Evolutionary conservation across 2,329 filamentous ascomycete species (phyloP).

Genomic region (Pleurostoma richardsiae): DNA sequence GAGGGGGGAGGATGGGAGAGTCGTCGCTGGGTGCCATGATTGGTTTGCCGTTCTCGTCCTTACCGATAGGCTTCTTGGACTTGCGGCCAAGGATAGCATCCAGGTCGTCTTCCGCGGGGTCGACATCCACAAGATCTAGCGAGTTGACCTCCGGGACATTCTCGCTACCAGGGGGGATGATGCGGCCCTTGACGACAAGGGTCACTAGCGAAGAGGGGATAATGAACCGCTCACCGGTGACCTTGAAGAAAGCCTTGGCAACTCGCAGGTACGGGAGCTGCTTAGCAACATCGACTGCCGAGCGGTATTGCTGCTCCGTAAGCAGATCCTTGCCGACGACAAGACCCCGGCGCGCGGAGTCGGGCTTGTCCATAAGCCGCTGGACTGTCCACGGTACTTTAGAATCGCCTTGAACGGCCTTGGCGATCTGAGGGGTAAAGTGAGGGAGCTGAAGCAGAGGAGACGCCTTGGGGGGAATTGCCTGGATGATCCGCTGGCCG

Average conservation of each 20-base stretch:
- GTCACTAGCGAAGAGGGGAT: conserved; percentile 90
- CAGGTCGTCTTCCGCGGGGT: conserved; percentile 88
- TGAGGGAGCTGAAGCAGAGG: conserved; percentile 89
- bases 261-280: conserved; percentile 82
- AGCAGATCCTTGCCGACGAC: conserved; percentile 68
- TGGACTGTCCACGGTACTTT: conserved; percentile 76
- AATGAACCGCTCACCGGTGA: conserved; percentile 87
- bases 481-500: conserved; percentile 86
- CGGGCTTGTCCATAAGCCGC: conserved; percentile 81
- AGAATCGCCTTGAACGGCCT: conserved; percentile 67
- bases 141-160: conserved; percentile 71
- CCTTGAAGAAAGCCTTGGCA: conserved; percentile 97
- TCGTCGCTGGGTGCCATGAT: conserved; percentile 44
- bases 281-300: conserved; percentile 69
- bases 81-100: conserved; percentile 78
- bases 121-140: conserved; percentile 80
- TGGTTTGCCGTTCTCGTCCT: conserved; percentile 54
- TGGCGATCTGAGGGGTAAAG: conserved; percentile 64
- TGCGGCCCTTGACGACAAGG: conserved; percentile 89
- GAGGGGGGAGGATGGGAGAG: conserved; percentile 68
- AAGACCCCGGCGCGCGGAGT: conserved; percentile 65
- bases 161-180: conserved; percentile 79
- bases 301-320: conserved; percentile 69
- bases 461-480: conserved; percentile 74
- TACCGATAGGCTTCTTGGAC: conserved; percentile 63